A percentile compares a stretch with the other conserved stretches of the same genome.
Evolutionary conservation across 2,329 filamentous ascomycete species (phyloP).

Genomic region (Ophiocordyceps camponoti-leonardi): DNA sequence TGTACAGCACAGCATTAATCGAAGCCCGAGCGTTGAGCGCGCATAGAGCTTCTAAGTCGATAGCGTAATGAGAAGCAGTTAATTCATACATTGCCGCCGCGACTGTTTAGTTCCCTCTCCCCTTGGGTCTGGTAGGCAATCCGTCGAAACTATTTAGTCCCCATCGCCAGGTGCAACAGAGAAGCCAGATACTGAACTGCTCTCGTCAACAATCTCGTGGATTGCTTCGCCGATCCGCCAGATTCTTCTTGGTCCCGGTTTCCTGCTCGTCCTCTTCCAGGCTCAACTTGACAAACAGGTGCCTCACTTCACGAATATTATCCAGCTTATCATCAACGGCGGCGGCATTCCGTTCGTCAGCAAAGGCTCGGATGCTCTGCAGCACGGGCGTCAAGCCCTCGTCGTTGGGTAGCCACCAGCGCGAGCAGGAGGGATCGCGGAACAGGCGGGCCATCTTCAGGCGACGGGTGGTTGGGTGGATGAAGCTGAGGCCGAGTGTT

Average conservation of each 20-base stretch:
- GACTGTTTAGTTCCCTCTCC: too few species aligned
- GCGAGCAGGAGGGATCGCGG: slow-evolving; percentile 48
- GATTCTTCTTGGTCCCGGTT: neutral
- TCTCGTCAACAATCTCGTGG: neutral
- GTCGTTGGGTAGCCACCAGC: slow-evolving; percentile 83
- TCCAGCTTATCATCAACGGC: slow-evolving; percentile 40
- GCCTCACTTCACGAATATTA: slow-evolving; percentile 57
- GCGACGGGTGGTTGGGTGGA: slow-evolving; percentile 61
- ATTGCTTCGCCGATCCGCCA: neutral
- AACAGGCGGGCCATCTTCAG: slow-evolving; percentile 62
- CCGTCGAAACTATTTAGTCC: neutral
- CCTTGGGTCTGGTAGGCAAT: neutral
- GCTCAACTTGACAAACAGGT: slow-evolving; percentile 48
- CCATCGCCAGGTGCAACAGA: neutral
- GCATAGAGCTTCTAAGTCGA: neutral
- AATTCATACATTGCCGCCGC: neutral
- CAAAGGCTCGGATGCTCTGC: slow-evolving; percentile 62
- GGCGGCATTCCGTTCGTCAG: slow-evolving; percentile 54
- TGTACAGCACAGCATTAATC: neutral
- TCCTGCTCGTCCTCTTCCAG: slow-evolving; percentile 4
- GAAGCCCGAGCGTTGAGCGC: neutral
- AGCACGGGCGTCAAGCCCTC: slow-evolving; percentile 60
- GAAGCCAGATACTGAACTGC: neutral
- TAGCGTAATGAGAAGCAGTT: neutral
- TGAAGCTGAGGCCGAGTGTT: slow-evolving; percentile 43